These are phyloP conservation scores for Pichia deserticola DNA, from an alignment of 805 yeast genomes.

Conservation along the genomic window DNA sequence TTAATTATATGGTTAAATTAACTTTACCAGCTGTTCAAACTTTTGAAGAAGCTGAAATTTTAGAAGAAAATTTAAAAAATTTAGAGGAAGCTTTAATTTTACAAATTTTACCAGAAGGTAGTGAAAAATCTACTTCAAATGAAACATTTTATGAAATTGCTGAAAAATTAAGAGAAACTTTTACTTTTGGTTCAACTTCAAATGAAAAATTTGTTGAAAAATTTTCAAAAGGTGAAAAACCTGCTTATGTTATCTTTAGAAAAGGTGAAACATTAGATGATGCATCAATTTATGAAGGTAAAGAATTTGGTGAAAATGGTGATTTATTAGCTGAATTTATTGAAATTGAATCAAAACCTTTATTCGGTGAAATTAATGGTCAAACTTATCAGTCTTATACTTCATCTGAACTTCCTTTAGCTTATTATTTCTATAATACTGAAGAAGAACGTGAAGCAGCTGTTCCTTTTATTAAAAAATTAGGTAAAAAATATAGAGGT, in stretches of 20 bases:
- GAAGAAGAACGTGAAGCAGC: slow-evolving; percentile 58
- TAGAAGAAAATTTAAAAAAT: slow-evolving; percentile 43
- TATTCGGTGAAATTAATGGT: slow-evolving; percentile 82
- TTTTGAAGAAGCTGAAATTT: slow-evolving; percentile 38
- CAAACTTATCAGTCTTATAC: slow-evolving; percentile 70
- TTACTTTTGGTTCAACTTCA: slow-evolving; percentile 48
- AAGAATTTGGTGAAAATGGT: slow-evolving; percentile 28
- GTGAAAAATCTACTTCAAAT: slow-evolving; percentile 33
- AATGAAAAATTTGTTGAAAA: slow-evolving; percentile 29
- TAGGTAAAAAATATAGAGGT: slow-evolving; percentile 75
- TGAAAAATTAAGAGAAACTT: slow-evolving; percentile 51
- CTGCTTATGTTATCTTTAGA: slow-evolving; percentile 41
- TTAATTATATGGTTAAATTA: slow-evolving; percentile 71
- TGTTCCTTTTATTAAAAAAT: slow-evolving; percentile 42
- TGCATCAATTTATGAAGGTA: slow-evolving; percentile 37
- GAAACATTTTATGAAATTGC: slow-evolving; percentile 61
- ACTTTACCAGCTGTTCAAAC: slow-evolving; percentile 67
- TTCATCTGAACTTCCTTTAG: slow-evolving; percentile 67
- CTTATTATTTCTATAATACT: slow-evolving; percentile 75
- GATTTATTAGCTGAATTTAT: slow-evolving; percentile 42
- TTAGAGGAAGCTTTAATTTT: slow-evolving; percentile 46
- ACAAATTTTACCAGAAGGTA: slow-evolving; percentile 35
- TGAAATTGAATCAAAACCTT: slow-evolving; percentile 63
- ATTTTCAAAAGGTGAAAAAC: slow-evolving; percentile 28
- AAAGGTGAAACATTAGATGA: slow-evolving; percentile 40